Percentiles rank a stretch among this genome's conserved stretches.
Evolutionary conservation across 805 yeast genomes (phyloP).

Genomic region (Pichia exigua): DNA sequence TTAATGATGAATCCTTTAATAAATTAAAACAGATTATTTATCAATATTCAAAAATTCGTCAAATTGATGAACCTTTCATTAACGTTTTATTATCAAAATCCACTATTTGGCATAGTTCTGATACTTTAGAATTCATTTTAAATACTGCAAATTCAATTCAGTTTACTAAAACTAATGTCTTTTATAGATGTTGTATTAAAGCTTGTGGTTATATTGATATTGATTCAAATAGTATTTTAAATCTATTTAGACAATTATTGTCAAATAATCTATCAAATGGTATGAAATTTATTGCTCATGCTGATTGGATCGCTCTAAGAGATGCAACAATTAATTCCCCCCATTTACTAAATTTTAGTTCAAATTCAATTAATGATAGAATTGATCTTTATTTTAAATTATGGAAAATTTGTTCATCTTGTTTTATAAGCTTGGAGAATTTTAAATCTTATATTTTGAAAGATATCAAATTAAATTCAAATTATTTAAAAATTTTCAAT

Average conservation of each 20-base stretch:
- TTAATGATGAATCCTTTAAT: constrained; percentile 46
- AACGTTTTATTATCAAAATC: constrained; percentile 66
- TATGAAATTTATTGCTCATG: constrained; percentile 61
- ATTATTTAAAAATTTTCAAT: constrained; percentile 31
- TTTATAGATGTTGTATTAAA: constrained; percentile 65
- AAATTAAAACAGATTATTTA: constrained; percentile 50
- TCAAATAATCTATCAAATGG: constrained; percentile 43
- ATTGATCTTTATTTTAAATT: constrained; percentile 46
- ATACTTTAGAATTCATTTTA: constrained; percentile 56
- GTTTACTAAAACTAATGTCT: constrained; percentile 56
- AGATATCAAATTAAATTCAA: constrained; percentile 37
- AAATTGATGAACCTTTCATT: constrained; percentile 73
- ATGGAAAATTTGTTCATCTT: constrained; percentile 42
- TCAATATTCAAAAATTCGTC: constrained; percentile 47
- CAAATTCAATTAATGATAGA: constrained; percentile 34
- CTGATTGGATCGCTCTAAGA: constrained; percentile 79
- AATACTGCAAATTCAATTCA: constrained; percentile 50
- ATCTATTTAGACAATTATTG: constrained; percentile 25
- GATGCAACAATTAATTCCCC: constrained; percentile 58
- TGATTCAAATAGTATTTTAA: constrained; percentile 44
- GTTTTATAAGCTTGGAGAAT: constrained; percentile 40
- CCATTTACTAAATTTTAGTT: constrained; percentile 23
- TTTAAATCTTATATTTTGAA: constrained; percentile 38
- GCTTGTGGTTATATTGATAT: constrained; percentile 60
- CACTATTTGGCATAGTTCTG: constrained; percentile 58